Evolutionary conservation across 1,139 yeast genomes (phyloP), one percentile per base, ranked within the genome.

Genomic region (Scheffersomyces lignicola): DNA sequence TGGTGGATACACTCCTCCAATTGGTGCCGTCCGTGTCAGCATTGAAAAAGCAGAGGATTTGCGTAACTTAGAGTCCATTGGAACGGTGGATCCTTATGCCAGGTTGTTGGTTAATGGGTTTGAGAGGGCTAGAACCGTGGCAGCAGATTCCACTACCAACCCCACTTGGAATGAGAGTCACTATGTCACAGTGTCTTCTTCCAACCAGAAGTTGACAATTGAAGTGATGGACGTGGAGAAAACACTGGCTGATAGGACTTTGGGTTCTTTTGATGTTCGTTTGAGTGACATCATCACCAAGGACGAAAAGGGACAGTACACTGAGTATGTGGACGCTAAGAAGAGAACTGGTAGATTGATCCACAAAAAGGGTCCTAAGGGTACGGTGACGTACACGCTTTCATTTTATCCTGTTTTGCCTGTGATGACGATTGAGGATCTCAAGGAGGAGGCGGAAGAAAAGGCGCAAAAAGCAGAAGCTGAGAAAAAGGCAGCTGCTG

Each of bases 181-280:
- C 36, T 92, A 88, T 58, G 78, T 87, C 26, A 82, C 96, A 6
- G 76, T 92, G 16, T 76, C 94, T 10, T 83, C 89, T 31, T 78
- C 89, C 25, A 82, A 82, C 54, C 97, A 90, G 58, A 82, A 76
- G 51, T 63, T 90, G 45, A 80, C 89, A 2, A 58, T 94, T 36
- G 97, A 92, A 59, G 95, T 80, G 8, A 86, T 92, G 96, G 97
- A 90, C 62, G 85, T 83, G 31, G 95, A 90, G 61, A 72, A 73
- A 40, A 73, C 68, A 38, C 78, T 83, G 15, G 78, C 80, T 28
- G 98, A 94, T 59, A 79, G 97, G 55, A 77, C 95, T 7, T 73
- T 92, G 39, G 98, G 99, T 36, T 74, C 83, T 10, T 83, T 84
- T 60, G 83, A 82, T 49, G 67, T 92, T 17, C 76, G 78, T 48